phyloP scores from a whole-genome alignment of 2,329 filamentous ascomycete genomes.

The Trematosphaeria pertusa region DNA sequence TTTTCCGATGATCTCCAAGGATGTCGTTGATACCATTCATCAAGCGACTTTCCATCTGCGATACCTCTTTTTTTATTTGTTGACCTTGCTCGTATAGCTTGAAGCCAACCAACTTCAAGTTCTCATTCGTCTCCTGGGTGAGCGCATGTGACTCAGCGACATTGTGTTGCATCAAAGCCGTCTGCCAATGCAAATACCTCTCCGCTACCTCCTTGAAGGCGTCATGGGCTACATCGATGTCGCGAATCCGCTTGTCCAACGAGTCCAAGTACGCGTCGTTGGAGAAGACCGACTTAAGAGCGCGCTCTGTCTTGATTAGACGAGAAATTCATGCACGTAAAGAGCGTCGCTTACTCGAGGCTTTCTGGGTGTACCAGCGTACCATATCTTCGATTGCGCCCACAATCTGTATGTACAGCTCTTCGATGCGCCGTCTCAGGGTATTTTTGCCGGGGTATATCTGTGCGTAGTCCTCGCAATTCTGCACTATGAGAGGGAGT shows the following conservation, averaged over 20 bases:
- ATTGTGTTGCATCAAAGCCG: not conserved
- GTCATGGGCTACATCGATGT: not conserved
- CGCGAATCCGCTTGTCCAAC: not conserved
- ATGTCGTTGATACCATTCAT: too few species aligned
- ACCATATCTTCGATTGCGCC: conserved; percentile 5
- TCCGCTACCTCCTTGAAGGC: not conserved
- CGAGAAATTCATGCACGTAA: too few species aligned
- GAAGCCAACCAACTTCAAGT: too few species aligned
- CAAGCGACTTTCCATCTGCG: too few species aligned
- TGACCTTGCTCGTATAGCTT: too few species aligned
- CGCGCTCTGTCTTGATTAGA: too few species aligned
- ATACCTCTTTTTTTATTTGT: too few species aligned
- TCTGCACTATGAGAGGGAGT: not conserved
- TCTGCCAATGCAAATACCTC: not conserved
- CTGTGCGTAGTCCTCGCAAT: conserved; percentile 6
- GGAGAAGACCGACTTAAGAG: not conserved
- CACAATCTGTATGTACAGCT: conserved; percentile 5
- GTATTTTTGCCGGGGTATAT: not conserved
- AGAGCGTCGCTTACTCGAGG: not conserved
- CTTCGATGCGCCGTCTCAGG: not conserved
- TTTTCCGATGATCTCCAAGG: too few species aligned
- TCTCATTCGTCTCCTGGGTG: too few species aligned
- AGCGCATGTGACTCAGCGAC: too few species aligned
- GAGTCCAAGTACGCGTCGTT: not conserved
- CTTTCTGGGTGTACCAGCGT: conserved; percentile 3